Evolutionary conservation across 129 eudicot genomes (phyloP).

Genomic region (Tanacetum coccineum): DNA sequence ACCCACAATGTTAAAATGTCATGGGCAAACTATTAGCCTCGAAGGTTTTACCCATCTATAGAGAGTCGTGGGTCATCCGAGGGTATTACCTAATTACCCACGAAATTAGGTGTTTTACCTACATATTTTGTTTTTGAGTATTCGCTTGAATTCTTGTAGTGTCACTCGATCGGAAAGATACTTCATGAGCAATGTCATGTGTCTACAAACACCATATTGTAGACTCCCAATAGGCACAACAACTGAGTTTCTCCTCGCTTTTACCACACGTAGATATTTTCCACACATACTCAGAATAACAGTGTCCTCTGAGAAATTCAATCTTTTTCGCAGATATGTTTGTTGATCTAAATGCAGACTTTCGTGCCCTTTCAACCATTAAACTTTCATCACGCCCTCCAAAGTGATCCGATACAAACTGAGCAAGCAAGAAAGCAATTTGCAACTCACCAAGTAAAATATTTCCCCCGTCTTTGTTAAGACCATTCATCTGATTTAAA

Average conservation of each 20-base stretch:
- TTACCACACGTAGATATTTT: constrained; percentile 56
- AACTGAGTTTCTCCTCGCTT: constrained; percentile 58
- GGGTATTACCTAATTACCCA: too few species aligned
- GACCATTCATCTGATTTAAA: too few species aligned
- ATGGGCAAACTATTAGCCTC: too few species aligned
- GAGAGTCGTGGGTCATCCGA: too few species aligned
- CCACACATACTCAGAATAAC: constrained; percentile 62
- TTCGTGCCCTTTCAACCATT: constrained; percentile 57
- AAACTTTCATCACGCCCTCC: constrained; percentile 89
- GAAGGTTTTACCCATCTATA: too few species aligned
- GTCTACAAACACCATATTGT: constrained; percentile 92
- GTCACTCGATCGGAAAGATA: constrained; percentile 88
- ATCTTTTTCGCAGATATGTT: constrained; percentile 31
- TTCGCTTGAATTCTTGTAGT: too few species aligned
- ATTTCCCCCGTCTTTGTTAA: constrained; percentile 29
- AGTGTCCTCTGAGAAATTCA: constrained; percentile 48
- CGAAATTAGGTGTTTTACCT: too few species aligned
- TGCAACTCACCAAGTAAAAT: constrained; percentile 43
- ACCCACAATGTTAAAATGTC: too few species aligned
- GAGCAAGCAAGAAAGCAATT: constrained; percentile 80
- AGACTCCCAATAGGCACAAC: constrained; percentile 81
- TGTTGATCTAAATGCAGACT: constrained; percentile 71
- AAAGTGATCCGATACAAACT: constrained; percentile 86
- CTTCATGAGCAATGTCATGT: constrained; percentile 91
- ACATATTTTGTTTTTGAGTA: too few species aligned